These are phyloP conservation scores for Chaetoscypha palmicola DNA, from an alignment of 2,329 filamentous ascomycete species.

Conservation along the genomic window DNA sequence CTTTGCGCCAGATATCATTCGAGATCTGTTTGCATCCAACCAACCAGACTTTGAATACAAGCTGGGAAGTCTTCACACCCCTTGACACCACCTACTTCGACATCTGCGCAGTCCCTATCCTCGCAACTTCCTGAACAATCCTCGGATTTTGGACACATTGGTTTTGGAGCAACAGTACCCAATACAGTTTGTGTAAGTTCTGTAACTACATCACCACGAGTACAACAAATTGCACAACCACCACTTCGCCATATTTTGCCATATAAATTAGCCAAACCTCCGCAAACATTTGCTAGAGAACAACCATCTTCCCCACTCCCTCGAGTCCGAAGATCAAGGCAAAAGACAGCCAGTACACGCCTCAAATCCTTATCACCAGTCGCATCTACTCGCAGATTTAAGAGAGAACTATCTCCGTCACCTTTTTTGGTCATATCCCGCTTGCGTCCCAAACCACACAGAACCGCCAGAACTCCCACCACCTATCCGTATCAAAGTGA, in stretches of 20 bases:
- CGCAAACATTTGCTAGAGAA: too few relatives aligned
- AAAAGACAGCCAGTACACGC: too few relatives aligned
- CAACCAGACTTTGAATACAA: not conserved
- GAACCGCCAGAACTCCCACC: too few relatives aligned
- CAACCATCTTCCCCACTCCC: too few relatives aligned
- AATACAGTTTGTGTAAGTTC: not conserved
- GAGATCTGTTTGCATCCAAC: not conserved
- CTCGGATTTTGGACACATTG: not conserved
- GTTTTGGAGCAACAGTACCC: not conserved
- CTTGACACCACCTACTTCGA: too few relatives aligned
- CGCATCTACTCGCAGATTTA: not conserved
- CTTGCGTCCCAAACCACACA: not conserved
- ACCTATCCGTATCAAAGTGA: too few relatives aligned
- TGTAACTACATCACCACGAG: too few relatives aligned
- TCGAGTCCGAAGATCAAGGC: too few relatives aligned
- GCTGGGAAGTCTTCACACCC: too few relatives aligned
- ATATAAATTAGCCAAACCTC: too few relatives aligned
- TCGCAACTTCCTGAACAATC: not conserved
- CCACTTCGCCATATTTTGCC: not conserved
- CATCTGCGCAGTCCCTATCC: not conserved
- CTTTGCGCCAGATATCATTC: conserved; percentile 2
- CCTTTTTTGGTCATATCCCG: not conserved
- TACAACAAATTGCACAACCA: too few relatives aligned
- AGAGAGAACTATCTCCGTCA: not conserved
- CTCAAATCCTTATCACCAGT: not conserved